Evolutionary conservation across 257 asterid genomes (phyloP), one percentile per base, ranked within the genome.

Genomic region (Solanum boliviense): DNA sequence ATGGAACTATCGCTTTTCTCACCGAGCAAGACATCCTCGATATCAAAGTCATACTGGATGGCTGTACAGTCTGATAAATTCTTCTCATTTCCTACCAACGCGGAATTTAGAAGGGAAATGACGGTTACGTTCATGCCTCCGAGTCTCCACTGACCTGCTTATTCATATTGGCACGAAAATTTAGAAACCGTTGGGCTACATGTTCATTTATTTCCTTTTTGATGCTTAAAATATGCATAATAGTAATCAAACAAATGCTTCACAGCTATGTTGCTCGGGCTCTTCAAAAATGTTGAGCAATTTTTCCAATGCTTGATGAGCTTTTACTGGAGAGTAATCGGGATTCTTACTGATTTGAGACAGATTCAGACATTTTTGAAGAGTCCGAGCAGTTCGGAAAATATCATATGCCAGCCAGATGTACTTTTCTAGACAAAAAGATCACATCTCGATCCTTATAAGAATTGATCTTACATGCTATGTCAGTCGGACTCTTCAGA

Each of bases 61-160:
- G 93, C 94, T n/a, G 65, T 74, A 38, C 72, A 87, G 46, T 71
- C 85, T 65, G 84, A 56, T 87, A 10, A 81, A 84, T 88, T 91
- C 89, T 88, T 83, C 74, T 35, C 89, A 36, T 71, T 90, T 86
- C 89, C 95, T 70, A 86, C 81, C 60, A 88, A 79, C 4, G 72
- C 89, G 15, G 86, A 71, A 70, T 52, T 92, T 82, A 38, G 60
- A 74, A 87, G 88, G 88, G 71, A 65, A 84, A 92, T 87, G 7
- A 91, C 90, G 6, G 91, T 91, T 91, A 96, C 71, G 86, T 86
- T 91, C 74, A 95, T 13, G 86, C 93, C 94, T 71, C 95, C 92
- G 21, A 94, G 88, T 90, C 98, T 92, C 99, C 99, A 96, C 90
- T 92, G 97, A 91, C 98, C 99, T 96, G 92, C 29, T 46, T 46